Evolutionary conservation across 2,329 filamentous ascomycete genomes (phyloP).

Genomic region (Pseudopyrenochaeta lycopersici): DNA sequence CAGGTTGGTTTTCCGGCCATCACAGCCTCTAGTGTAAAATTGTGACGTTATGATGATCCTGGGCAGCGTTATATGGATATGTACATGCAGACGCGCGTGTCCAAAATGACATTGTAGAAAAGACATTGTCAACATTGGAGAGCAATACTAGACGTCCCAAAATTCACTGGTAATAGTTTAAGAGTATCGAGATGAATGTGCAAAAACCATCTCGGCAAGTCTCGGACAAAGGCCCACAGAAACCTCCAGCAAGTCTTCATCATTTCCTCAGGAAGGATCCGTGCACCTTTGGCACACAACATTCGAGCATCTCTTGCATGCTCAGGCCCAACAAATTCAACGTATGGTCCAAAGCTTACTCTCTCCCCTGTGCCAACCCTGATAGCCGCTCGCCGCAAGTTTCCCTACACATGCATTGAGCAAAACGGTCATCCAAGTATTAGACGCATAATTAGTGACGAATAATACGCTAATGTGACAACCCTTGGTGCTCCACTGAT

Average conservation of each 20-base stretch:
- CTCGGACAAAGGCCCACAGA: conserved; percentile 25
- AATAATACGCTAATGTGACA: not conserved
- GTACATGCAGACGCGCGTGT: too few relatives aligned
- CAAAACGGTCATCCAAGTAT: not conserved
- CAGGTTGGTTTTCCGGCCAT: conserved; percentile 6
- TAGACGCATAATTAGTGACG: not conserved
- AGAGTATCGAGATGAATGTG: not conserved
- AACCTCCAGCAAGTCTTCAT: conserved; percentile 19
- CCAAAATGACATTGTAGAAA: too few relatives aligned
- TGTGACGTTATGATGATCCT: too few relatives aligned
- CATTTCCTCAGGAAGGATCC: conserved; percentile 5
- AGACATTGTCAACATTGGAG: too few relatives aligned
- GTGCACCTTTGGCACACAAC: conserved; percentile 6
- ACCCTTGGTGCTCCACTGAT: not conserved
- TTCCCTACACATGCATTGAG: not conserved
- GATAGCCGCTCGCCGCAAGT: not conserved
- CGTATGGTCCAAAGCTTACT: conserved; percentile 1
- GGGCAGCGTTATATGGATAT: too few relatives aligned
- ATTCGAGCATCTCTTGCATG: not conserved
- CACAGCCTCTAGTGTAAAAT: conserved; percentile 3
- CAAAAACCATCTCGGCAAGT: conserved; percentile 16
- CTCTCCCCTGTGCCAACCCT: not conserved
- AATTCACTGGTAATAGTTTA: not conserved
- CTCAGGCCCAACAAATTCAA: not conserved
- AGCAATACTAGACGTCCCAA: too few relatives aligned